These are phyloP conservation scores for Croton laevigatus DNA, from an alignment of 441 rosid species.

Conservation along the genomic window DNA sequence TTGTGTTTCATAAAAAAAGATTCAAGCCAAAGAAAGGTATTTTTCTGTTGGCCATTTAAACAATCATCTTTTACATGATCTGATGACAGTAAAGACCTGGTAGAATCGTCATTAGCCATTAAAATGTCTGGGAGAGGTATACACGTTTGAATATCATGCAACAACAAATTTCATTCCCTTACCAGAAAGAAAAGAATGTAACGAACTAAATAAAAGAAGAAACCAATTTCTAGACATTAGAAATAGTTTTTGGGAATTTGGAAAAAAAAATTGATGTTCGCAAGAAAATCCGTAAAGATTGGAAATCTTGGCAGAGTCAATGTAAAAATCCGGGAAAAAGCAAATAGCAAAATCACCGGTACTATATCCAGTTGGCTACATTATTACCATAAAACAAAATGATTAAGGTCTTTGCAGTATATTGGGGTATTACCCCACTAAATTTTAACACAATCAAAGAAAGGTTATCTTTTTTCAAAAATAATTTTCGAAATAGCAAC, in stretches of 20 bases:
- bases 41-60: constrained; percentile 18
- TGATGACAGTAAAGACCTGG: constrained; percentile 32
- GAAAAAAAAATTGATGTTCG: not conserved
- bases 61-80: constrained; percentile 14
- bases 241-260: not conserved
- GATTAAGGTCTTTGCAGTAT: no score
- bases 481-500: no score
- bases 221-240: not conserved
- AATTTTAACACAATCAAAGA: no score
- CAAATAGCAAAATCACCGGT: not conserved
- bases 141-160: no score
- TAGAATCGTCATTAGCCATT: constrained; percentile 34
- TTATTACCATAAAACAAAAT: not conserved
- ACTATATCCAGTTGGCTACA: not conserved
- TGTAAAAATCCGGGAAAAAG: not conserved
- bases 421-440: no score
- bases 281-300: not conserved
- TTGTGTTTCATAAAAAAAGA: constrained; percentile 18
- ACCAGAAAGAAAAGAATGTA: no score
- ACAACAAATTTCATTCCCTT: no score
- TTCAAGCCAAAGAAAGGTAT: constrained; percentile 15
- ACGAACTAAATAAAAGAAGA: not conserved
- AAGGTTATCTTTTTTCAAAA: no score
- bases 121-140: not conserved
- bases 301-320: not conserved